Evolutionary conservation across 192 early-diverging fungal species (phyloP).

Genomic region (Phlyctochytrium bullatum): DNA sequence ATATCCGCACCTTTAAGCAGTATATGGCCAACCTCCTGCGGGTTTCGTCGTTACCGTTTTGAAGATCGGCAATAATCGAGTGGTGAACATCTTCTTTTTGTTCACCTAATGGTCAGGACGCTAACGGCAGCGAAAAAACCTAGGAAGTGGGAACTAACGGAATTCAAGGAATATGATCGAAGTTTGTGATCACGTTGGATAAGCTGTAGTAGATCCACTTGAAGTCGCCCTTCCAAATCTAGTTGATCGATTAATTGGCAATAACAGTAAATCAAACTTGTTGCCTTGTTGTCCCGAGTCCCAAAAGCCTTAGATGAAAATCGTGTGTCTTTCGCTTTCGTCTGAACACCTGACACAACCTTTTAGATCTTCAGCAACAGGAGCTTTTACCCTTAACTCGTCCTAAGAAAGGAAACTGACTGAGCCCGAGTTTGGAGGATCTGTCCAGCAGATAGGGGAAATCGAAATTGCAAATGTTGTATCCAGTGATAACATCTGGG

Average conservation of each 20-base stretch:
- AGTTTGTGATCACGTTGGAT: constrained; percentile 97
- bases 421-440: constrained; percentile 70
- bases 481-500: constrained; percentile 92
- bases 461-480: constrained; percentile 97
- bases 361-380: constrained; percentile 1
- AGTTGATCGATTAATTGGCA: not conserved
- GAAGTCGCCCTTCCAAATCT: constrained; percentile 76
- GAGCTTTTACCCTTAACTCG: constrained; percentile 52
- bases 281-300: constrained; percentile 84
- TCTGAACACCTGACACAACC: constrained; percentile 33
- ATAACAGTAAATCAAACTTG: constrained; percentile 53
- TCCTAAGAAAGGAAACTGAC: constrained; percentile 81
- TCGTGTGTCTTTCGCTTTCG: constrained; percentile 72
- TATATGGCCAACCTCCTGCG: constrained; percentile 92
- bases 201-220: constrained; percentile 88
- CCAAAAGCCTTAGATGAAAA: constrained; percentile 95
- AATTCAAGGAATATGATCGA: constrained; percentile 92
- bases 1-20: constrained; percentile 73
- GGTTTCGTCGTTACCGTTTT: constrained; percentile 94
- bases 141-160: constrained; percentile 93
- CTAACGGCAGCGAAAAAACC: constrained; percentile 35
- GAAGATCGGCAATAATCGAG: constrained; percentile 96
- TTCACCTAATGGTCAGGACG: constrained; percentile 57
- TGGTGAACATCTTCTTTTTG: constrained; percentile 99
- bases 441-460: constrained; percentile 93